These are phyloP conservation scores for Picea abies DNA, from an alignment of 83 land plant genomes.

Conservation along the genomic window DNA sequence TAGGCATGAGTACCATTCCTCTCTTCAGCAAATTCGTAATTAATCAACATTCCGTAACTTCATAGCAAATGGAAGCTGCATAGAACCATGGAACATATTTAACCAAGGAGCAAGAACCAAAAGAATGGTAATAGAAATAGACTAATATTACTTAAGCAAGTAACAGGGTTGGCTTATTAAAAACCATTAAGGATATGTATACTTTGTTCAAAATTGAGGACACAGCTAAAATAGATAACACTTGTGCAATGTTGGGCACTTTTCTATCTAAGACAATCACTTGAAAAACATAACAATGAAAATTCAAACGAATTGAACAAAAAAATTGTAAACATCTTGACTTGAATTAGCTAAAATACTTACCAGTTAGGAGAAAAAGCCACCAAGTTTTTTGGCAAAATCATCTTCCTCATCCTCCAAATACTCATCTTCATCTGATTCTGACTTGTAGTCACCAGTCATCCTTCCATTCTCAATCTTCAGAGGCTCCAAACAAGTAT, in stretches of 20 bases:
- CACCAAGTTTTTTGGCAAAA: slow-evolving; percentile 15
- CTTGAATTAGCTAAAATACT: not conserved
- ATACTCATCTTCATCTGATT: not conserved
- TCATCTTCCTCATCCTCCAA: slow-evolving; percentile 14
- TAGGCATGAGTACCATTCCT: slow-evolving; percentile 1
- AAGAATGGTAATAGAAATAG: not conserved
- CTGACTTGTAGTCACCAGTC: not conserved
- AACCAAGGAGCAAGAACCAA: not conserved
- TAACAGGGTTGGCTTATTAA: too few relatives aligned
- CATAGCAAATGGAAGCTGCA: not conserved
- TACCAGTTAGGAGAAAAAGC: slow-evolving; percentile 11
- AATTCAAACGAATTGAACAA: not conserved
- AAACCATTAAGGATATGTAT: too few relatives aligned
- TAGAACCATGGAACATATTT: not conserved
- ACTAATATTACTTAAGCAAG: too few relatives aligned
- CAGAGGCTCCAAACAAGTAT: not conserved
- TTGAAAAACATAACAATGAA: not conserved
- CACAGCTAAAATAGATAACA: too few relatives aligned
- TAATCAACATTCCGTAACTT: not conserved
- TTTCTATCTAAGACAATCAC: too few relatives aligned
- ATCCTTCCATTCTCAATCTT: not conserved
- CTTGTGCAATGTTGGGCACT: too few relatives aligned
- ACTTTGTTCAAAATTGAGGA: too few relatives aligned
- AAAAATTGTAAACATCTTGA: not conserved
- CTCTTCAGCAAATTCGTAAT: not conserved